Evolutionary conservation across 768 basidiomycete species (phyloP).

Genomic region (Lactifluus echinatus): DNA sequence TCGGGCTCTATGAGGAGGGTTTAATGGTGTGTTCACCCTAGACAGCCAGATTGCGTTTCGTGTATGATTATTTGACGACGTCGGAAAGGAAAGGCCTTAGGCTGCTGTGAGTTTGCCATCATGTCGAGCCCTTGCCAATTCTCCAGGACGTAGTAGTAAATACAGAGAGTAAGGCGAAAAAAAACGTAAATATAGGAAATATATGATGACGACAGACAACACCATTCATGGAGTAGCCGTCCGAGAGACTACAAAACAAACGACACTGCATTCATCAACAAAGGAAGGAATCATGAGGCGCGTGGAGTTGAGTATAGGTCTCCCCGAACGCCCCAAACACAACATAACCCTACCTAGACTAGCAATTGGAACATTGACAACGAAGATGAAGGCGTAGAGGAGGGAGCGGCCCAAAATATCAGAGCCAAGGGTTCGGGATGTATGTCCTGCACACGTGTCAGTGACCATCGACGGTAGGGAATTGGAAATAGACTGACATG

Average conservation of each 20-base stretch:
- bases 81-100: background rate
- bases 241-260: slow-evolving; percentile 2
- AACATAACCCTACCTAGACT: slow-evolving; percentile 4
- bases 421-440: slow-evolving; percentile 52
- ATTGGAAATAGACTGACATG: slow-evolving; percentile 45
- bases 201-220: slow-evolving; percentile 6
- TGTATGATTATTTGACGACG: background rate
- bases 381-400: background rate
- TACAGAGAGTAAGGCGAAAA: slow-evolving; percentile 4
- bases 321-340: background rate
- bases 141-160: slow-evolving; percentile 6
- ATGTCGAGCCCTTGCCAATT: background rate
- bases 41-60: background rate
- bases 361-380: slow-evolving; percentile 1
- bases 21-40: slow-evolving; percentile 41
- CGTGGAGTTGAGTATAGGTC: background rate
- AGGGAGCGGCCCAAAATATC: slow-evolving; percentile 17
- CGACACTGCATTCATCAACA: background rate
- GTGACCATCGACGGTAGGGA: background rate
- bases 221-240: background rate
- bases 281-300: background rate
- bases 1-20: slow-evolving; percentile 52
- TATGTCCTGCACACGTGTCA: slow-evolving; percentile 35
- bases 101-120: background rate
- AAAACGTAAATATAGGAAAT: background rate